Base-by-base conservation (phyloP, 2,329 filamentous ascomycete genomes). In the Orbilia blumenaviensis region DNA sequence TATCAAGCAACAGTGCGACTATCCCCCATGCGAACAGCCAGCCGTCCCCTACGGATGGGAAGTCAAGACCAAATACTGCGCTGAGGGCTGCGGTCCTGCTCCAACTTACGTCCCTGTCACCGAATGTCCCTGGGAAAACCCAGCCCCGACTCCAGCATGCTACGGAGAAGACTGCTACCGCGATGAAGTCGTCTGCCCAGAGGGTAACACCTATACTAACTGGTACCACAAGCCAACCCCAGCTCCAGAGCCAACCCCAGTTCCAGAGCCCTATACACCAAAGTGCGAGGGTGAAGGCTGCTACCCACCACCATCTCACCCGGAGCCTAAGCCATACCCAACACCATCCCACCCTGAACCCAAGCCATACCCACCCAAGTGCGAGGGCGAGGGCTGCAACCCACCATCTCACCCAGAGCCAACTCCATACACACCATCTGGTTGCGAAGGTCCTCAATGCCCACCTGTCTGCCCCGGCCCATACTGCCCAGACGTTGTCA, bases 81-180 rank as follows among this genome's bases (percentile, higher is more conserved):
- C 29, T 4, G 27, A 60, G 44, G 77, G 72, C 8, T 80, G 80
- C 48, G 77, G 80, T 14, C 41, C 78, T 14, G 78, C 78, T 3
- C 80, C 79, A 14, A 79, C 73, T 76, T 81, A 84, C 32, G 84
- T 84, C 29, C 81, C 85, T 34, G 82, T 84, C 58, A 83, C 85
- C 73, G 82, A 85, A 67, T 84, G 84, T 77, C 81, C 85, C 71
- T 82, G 83, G 38, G 78, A 84, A 36, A 80, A 82, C 44, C 83
- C 83, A 8, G 80, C 83, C 5, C 81, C 80, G 54, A 82, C 83
- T 25, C 85, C 85, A 79, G 32, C 48, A 34, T 63, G 61, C 58
- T 64, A 64, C 60, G 61, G 69, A 27, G 23, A 36, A 18, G 64
- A 25, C 8, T 77, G 50, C 46, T 42, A 71, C 50, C 52, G 38